Evolutionary conservation across 2,329 filamentous ascomycete genomes (phyloP), one percentile per base, ranked within the genome.

Genomic region (Aspergillus terreus): DNA sequence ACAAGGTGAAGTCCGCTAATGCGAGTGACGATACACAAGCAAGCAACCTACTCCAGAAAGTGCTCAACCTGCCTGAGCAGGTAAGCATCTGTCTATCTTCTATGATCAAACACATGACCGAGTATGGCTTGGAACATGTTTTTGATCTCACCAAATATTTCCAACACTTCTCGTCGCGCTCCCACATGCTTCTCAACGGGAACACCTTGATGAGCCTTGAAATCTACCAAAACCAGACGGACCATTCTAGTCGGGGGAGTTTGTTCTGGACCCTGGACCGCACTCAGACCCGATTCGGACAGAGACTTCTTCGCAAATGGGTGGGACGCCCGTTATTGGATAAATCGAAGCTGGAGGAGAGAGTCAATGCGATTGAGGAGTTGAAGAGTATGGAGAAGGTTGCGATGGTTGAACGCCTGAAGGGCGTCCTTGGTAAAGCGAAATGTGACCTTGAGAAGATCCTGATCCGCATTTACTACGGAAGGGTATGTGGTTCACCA

Each of bases 91-190:
- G 94, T 70, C 79, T 99, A 12, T 96, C 94, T 4, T 88, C 92
- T 10, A 96, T 99, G 92, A 97, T 99, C 61, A 89, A 82, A 1
- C 92, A 99, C 64, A 77, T 99, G 61, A 86, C 84, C 15, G 92
- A 96, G 58, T 99, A 96, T 67, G 91, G 91, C 0, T 78, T 99
- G 17, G 88, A 97, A 69, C 91, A 97, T 74, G 90, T 99, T 48
- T 96, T 99, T 62, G 88, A 96, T 63, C 76, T 99, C 41, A 97
- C 94, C 1, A 96, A 95, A 63, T 96, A 97, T 73, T 99, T 99
- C 65, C 87, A 96, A 61, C 90, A 91, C 2, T 99, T 99, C 73
- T 96, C 89, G 61, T 90, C 92, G 6, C 81, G 92, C 35, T 92
- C 92, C 12, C 92, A 97, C 65, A 97, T 99, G 94, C 78, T 97